These are phyloP conservation scores for Aspergillus glaucus DNA, from an alignment of 2,329 filamentous ascomycete species.

Conservation along the genomic window DNA sequence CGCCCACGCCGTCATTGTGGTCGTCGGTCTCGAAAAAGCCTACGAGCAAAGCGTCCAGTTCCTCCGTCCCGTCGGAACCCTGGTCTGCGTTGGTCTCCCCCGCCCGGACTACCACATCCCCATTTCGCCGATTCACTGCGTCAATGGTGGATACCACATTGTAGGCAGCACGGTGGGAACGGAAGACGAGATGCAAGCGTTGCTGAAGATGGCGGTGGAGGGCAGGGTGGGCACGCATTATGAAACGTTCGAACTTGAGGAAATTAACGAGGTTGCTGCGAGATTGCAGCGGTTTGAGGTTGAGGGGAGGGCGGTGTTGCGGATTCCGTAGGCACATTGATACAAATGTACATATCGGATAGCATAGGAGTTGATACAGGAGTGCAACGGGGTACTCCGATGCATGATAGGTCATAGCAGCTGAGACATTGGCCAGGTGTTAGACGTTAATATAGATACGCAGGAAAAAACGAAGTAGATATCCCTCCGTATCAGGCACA, in stretches of 20 bases:
- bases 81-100: constrained; percentile 37
- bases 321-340: constrained; percentile 16
- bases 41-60: constrained; percentile 32
- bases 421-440: background rate
- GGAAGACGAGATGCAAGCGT: constrained; percentile 33
- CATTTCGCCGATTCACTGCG: constrained; percentile 35
- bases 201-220: constrained; percentile 29
- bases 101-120: constrained; percentile 33
- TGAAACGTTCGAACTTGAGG: constrained; percentile 18
- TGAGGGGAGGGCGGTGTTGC: constrained; percentile 20
- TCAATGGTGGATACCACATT: constrained; percentile 25
- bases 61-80: constrained; percentile 31
- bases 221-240: constrained; percentile 24
- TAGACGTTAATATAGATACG: too few species aligned
- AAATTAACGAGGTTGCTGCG: constrained; percentile 18
- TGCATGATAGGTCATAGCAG: background rate
- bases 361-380: background rate
- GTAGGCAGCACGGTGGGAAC: constrained; percentile 35
- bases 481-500: too few species aligned
- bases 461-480: too few species aligned
- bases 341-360: background rate
- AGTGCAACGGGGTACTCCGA: background rate
- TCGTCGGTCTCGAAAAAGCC: constrained; percentile 32
- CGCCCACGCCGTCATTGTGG: constrained; percentile 35
- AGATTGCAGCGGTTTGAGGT: constrained; percentile 19